These are phyloP conservation scores for Arthroderma sp. DNA, from an alignment of 2,329 filamentous ascomycete genomes.

Conservation along the genomic window DNA sequence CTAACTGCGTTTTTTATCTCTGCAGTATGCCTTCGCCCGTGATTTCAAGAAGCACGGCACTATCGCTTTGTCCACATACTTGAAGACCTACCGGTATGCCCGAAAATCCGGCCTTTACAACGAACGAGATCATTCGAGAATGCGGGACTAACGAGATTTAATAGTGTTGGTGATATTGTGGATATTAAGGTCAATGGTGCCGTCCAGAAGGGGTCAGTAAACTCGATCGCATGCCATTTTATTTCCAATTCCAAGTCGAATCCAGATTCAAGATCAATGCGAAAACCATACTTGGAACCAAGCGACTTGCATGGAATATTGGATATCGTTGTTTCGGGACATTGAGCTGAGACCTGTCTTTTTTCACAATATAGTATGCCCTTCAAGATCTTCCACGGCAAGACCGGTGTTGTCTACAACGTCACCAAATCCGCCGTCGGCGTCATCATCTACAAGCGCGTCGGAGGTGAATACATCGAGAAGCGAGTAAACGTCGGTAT, in stretches of 20 bases:
- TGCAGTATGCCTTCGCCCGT: conserved; percentile 79
- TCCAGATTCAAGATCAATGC: not conserved
- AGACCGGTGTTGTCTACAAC: conserved; percentile 98
- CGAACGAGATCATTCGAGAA: conserved; percentile 28
- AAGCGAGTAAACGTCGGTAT: conserved; percentile 99
- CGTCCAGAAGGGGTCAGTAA: conserved; percentile 85
- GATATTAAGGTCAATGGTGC: conserved; percentile 98
- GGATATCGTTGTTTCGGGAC: too few relatives aligned
- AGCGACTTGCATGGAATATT: too few relatives aligned
- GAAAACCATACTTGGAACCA: too few relatives aligned
- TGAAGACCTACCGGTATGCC: conserved; percentile 75
- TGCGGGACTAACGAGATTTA: conserved; percentile 12
- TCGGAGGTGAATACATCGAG: conserved; percentile 99
- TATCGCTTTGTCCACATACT: conserved; percentile 88
- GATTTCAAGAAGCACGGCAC: conserved; percentile 90
- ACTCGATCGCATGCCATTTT: conserved; percentile 8
- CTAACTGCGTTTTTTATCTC: conserved; percentile 19
- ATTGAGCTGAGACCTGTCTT: not conserved
- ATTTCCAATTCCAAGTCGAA: not conserved
- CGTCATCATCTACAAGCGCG: conserved; percentile 99
- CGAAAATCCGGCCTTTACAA: conserved; percentile 1
- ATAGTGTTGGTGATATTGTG: conserved; percentile 91
- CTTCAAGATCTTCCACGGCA: conserved; percentile 99
- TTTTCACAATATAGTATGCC: conserved; percentile 57
- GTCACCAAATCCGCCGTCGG: conserved; percentile 96